Conservation (phyloP, 108 stramenopile species). For the Nitzschia putrida region DNA sequence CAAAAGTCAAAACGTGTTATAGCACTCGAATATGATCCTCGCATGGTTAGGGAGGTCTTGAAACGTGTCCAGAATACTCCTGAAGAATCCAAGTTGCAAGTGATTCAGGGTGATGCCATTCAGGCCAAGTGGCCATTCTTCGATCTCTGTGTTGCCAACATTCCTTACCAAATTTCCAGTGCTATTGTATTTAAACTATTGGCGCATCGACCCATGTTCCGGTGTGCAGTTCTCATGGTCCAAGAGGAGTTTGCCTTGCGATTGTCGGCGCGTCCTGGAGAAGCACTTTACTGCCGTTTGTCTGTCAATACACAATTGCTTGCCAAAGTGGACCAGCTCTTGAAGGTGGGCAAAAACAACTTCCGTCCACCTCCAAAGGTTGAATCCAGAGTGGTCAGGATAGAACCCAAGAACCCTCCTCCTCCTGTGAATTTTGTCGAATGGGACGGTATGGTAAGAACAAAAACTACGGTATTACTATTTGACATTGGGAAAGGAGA, state of each 20-base stretch:
- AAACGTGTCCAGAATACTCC: slow-evolving; percentile 95
- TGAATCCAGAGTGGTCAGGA: slow-evolving; percentile 85
- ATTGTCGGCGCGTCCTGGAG: slow-evolving; percentile 91
- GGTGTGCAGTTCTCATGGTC: slow-evolving; percentile 99
- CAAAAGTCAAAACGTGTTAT: slow-evolving; percentile 86
- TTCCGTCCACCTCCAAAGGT: slow-evolving; percentile 98
- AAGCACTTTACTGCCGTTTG: slow-evolving; percentile 94
- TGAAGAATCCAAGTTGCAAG: slow-evolving; percentile 74
- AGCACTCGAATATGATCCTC: slow-evolving; percentile 95
- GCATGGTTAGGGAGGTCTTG: slow-evolving; percentile 97
- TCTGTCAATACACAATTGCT: slow-evolving; percentile 98
- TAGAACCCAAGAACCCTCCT: slow-evolving; percentile 95
- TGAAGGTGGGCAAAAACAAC: slow-evolving; percentile 98
- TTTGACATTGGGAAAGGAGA: too few relatives aligned
- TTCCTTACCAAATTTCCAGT: slow-evolving; percentile 97
- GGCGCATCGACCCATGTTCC: slow-evolving; percentile 92
- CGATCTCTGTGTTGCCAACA: slow-evolving; percentile 97
- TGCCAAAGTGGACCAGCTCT: slow-evolving; percentile 95
- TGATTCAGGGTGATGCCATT: slow-evolving; percentile 97
- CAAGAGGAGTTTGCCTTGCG: slow-evolving; percentile 97
- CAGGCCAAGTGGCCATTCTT: slow-evolving; percentile 96
- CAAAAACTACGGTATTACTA: too few relatives aligned
- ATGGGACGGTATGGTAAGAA: slow-evolving; percentile 98
- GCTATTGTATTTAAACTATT: slow-evolving; percentile 96
- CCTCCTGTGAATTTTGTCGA: slow-evolving; percentile 97